Conservation (phyloP, 331 rosid genomes). For the Acacia pycnantha region DNA sequence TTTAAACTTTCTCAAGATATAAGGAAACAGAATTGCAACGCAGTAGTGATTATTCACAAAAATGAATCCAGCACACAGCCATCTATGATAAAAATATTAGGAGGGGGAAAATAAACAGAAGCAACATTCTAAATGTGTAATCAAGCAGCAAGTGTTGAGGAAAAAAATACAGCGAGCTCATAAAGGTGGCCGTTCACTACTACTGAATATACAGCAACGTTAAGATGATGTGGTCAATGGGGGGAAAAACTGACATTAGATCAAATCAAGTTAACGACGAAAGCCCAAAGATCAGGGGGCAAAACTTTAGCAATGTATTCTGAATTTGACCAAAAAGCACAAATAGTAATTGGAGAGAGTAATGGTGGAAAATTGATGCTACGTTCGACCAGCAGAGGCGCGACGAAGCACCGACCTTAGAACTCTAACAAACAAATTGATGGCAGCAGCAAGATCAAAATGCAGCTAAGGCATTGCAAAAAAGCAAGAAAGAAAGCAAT, state of each 20-base stretch:
- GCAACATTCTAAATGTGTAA: not conserved
- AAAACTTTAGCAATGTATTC: not conserved
- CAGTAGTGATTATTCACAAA: not conserved
- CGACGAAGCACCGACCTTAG: not conserved
- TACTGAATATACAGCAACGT: not conserved
- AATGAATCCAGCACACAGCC: constrained; percentile 7
- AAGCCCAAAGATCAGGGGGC: not conserved
- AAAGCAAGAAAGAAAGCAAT: not conserved
- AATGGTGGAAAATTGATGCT: not conserved
- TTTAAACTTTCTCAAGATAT: not conserved
- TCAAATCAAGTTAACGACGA: not conserved
- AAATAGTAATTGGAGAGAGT: not conserved
- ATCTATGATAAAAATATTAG: not conserved
- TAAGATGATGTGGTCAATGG: not conserved
- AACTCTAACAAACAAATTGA: not conserved
- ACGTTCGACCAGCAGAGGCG: not conserved
- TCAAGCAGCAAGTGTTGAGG: not conserved
- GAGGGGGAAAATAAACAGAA: not conserved
- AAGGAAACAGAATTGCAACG: constrained; percentile 18
- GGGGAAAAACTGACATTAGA: not conserved
- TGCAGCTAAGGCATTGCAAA: not conserved
- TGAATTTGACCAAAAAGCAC: not conserved
- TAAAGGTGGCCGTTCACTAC: not conserved
- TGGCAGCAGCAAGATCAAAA: constrained; percentile 28
- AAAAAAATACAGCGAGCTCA: not conserved